A percentile compares a stretch with the other conserved stretches of the same genome.
Conservation (phyloP, 192 early-diverging fungal genomes). For the Obelidium mucronatum region DNA sequence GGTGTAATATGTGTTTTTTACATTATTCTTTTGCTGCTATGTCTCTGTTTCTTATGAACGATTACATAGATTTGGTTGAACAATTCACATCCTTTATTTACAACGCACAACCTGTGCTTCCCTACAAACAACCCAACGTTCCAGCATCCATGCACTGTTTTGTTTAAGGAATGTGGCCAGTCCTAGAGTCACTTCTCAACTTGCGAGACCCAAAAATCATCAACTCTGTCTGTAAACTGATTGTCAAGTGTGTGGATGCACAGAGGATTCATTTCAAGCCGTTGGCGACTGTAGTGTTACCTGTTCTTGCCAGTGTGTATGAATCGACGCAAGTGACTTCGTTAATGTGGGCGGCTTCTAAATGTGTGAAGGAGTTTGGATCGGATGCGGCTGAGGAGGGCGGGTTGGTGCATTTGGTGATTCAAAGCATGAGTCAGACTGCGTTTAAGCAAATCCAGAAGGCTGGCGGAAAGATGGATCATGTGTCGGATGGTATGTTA, state of each 20-base stretch:
- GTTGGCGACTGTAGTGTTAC: constrained; percentile 64
- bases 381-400: constrained; percentile 57
- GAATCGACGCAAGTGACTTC: constrained; percentile 67
- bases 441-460: constrained; percentile 69
- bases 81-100: constrained; percentile 71
- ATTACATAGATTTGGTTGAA: constrained; percentile 57
- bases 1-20: too few relatives aligned
- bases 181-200: constrained; percentile 65
- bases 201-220: constrained; percentile 56
- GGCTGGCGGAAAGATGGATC: constrained; percentile 49
- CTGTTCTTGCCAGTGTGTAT: constrained; percentile 72
- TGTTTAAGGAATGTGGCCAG: constrained; percentile 79
- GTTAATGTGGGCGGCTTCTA: constrained; percentile 83
- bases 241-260: constrained; percentile 67
- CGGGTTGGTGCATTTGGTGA: constrained; percentile 59
- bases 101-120: constrained; percentile 58
- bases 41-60: constrained; percentile 36
- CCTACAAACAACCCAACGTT: constrained; percentile 39
- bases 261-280: constrained; percentile 64
- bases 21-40: constrained; percentile 24
- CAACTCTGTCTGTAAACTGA: constrained; percentile 58
- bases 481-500: constrained; percentile 72
- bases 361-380: constrained; percentile 72
- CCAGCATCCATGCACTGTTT: constrained; percentile 69
- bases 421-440: constrained; percentile 69